Percentiles rank a stretch among this genome's conserved stretches.
Evolutionary conservation across 371 early-diverging fungal species (phyloP).

Genomic region (Rhizomucor miehei): DNA sequence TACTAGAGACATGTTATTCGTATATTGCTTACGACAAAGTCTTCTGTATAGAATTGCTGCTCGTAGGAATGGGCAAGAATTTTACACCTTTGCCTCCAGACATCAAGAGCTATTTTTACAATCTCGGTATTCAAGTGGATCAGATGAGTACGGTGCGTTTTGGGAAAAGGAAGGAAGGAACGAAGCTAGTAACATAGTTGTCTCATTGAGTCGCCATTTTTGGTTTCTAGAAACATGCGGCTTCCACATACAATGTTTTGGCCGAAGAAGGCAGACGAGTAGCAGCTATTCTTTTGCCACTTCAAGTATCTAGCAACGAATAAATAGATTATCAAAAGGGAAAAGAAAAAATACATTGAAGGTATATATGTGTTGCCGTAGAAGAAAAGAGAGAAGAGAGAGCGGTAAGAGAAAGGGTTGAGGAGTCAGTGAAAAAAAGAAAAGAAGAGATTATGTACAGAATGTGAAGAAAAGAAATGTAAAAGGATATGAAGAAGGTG

Average conservation of each 20-base stretch:
- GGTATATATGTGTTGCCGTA: background rate
- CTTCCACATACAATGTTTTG: conserved; percentile 61
- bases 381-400: background rate
- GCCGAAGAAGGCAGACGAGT: conserved; percentile 64
- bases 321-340: background rate
- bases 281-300: conserved; percentile 55
- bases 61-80: conserved; percentile 56
- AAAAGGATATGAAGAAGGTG: no score
- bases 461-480: background rate
- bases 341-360: conserved; percentile 3
- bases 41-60: conserved; percentile 54
- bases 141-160: conserved; percentile 55
- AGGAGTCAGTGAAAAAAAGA: no score
- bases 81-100: conserved; percentile 54
- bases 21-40: no score
- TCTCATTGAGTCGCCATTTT: background rate
- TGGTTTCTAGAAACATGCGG: conserved; percentile 55
- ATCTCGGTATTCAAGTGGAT: conserved; percentile 60
- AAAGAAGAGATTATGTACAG: background rate
- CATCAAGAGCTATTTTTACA: conserved; percentile 47
- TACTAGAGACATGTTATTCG: no score
- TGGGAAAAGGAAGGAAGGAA: no score
- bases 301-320: conserved; percentile 13
- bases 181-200: background rate
- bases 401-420: no score